phyloP scores from a whole-genome alignment of 306 rosid genomes.

The Cicer yamashitae region DNA sequence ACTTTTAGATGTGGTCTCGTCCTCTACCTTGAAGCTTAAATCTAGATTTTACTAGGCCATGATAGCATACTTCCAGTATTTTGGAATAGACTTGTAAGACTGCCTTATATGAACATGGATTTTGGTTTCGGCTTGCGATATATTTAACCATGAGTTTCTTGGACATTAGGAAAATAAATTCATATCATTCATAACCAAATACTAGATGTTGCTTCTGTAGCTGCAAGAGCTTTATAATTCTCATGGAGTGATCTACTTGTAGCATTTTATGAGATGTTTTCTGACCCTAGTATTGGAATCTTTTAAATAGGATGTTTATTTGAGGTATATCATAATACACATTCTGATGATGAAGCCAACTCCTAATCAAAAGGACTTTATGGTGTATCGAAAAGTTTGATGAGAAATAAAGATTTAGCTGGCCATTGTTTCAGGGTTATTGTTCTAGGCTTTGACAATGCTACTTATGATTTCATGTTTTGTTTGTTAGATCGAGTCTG shows the following conservation, averaged over 20 bases:
- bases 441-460: slow-evolving; percentile 56
- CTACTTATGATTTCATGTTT: slow-evolving; percentile 50
- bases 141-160: slow-evolving; percentile 43
- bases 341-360: slow-evolving; percentile 72
- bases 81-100: slow-evolving; percentile 29
- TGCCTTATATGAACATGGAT: slow-evolving; percentile 9
- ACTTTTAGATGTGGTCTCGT: slow-evolving; percentile 11
- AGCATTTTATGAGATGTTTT: slow-evolving; percentile 56
- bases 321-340: slow-evolving; percentile 65
- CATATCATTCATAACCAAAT: slow-evolving; percentile 45
- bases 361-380: slow-evolving; percentile 65
- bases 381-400: slow-evolving; percentile 68
- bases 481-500: slow-evolving; percentile 47
- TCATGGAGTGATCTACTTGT: slow-evolving; percentile 60
- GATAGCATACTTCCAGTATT: slow-evolving; percentile 2
- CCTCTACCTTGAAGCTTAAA: slow-evolving; percentile 23
- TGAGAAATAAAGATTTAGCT: slow-evolving; percentile 60
- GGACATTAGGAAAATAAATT: slow-evolving; percentile 42
- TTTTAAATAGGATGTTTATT: slow-evolving; percentile 72
- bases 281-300: slow-evolving; percentile 67
- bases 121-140: slow-evolving; percentile 21
- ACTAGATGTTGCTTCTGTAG: slow-evolving; percentile 53
- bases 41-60: slow-evolving; percentile 31
- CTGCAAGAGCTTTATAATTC: slow-evolving; percentile 55
- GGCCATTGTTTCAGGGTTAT: slow-evolving; percentile 54